Conservation (phyloP, 2,329 filamentous ascomycete species). For the Huntiella omanensis region DNA sequence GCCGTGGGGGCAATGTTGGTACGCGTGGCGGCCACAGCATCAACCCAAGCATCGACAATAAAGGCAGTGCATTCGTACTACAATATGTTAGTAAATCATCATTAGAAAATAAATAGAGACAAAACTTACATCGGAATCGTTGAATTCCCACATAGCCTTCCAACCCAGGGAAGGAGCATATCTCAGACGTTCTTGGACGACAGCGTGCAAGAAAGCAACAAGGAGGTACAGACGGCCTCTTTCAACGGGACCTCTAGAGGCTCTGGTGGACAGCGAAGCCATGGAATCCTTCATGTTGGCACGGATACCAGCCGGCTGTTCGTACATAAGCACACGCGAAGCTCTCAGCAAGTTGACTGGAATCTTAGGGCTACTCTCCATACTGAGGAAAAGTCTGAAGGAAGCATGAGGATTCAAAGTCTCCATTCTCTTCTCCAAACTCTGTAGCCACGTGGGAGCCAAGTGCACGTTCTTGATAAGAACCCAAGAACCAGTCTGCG, state of each 20-base stretch:
- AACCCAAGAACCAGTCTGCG: slow-evolving; percentile 85
- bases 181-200: slow-evolving; percentile 82
- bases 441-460: slow-evolving; percentile 89
- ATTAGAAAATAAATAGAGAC: neutral
- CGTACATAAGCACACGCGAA: slow-evolving; percentile 88
- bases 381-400: slow-evolving; percentile 90
- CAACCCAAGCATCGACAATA: slow-evolving; percentile 91
- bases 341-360: slow-evolving; percentile 88
- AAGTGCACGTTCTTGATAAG: slow-evolving; percentile 98
- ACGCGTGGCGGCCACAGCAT: slow-evolving; percentile 60
- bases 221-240: slow-evolving; percentile 77
- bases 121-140: slow-evolving; percentile 82
- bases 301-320: slow-evolving; percentile 87
- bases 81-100: slow-evolving; percentile 19
- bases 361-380: slow-evolving; percentile 94
- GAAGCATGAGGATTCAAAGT: slow-evolving; percentile 83
- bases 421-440: slow-evolving; percentile 89
- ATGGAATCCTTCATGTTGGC: slow-evolving; percentile 99
- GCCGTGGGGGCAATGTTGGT: slow-evolving; percentile 87
- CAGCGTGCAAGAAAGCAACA: slow-evolving; percentile 84
- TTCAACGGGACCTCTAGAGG: slow-evolving; percentile 71
- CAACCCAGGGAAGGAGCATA: slow-evolving; percentile 89
- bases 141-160: slow-evolving; percentile 99
- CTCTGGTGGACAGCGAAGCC: slow-evolving; percentile 57
- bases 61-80: slow-evolving; percentile 89